A percentile compares a stretch with the other conserved stretches of the same genome.
Evolutionary conservation across 352 stramenopile genomes (phyloP).

Genomic region (Globisporangium okanoganense): DNA sequence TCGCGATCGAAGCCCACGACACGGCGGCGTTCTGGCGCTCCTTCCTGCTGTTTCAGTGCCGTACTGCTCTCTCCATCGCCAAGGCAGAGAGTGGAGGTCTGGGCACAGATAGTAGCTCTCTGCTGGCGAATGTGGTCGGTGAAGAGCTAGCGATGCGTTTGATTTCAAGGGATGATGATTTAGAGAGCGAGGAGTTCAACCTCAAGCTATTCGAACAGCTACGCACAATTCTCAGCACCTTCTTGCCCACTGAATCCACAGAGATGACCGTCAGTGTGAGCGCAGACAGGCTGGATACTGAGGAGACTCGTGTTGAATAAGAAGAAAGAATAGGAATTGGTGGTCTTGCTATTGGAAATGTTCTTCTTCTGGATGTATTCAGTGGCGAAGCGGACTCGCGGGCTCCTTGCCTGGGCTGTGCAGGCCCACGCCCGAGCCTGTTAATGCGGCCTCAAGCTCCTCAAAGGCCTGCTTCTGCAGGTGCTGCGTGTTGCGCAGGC

Average conservation of each 20-base stretch:
- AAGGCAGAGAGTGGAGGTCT: neutral
- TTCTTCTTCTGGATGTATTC: neutral
- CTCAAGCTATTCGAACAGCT: conserved; percentile 13
- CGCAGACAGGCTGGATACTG: conserved; percentile 3
- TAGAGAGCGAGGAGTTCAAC: neutral
- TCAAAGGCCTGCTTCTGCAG: conserved; percentile 84
- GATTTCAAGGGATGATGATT: neutral
- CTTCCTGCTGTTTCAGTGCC: conserved; percentile 44
- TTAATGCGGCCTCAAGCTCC: conserved; percentile 75
- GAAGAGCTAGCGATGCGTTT: neutral
- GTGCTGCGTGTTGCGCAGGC: conserved; percentile 79
- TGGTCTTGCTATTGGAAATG: no score
- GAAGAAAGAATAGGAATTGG: no score
- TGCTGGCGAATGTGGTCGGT: conserved; percentile 14
- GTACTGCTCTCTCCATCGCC: neutral
- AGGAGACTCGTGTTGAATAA: neutral
- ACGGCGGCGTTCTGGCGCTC: conserved; percentile 36
- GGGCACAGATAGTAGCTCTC: neutral
- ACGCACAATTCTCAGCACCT: neutral
- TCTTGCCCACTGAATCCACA: no score
- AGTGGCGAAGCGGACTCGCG: conserved; percentile 18
- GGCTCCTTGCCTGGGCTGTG: conserved; percentile 27
- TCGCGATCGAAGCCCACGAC: conserved; percentile 43
- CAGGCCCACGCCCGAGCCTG: conserved; percentile 29
- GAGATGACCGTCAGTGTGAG: neutral